phyloP scores from a whole-genome alignment of 208 protist genomes.

The Acanthamoeba triangularis region DNA sequence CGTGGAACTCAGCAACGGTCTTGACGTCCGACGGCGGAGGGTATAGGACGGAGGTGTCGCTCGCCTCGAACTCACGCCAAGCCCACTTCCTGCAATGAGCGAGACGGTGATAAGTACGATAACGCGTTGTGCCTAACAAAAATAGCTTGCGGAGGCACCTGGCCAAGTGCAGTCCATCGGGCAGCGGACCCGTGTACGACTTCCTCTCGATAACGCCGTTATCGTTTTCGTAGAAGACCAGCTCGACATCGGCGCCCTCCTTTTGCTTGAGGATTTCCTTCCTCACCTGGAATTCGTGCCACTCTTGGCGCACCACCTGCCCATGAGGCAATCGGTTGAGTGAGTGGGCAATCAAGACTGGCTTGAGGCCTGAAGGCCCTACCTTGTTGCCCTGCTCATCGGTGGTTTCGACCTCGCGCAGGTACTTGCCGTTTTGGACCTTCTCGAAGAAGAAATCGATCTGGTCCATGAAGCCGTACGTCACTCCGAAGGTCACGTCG shows the following conservation, averaged over 20 bases:
- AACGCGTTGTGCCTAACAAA: background rate
- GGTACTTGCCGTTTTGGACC: constrained; percentile 46
- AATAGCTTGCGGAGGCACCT: background rate
- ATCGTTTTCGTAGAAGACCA: constrained; percentile 68
- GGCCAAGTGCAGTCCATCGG: background rate
- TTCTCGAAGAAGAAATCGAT: constrained; percentile 72
- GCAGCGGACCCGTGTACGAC: background rate
- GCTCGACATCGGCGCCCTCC: background rate
- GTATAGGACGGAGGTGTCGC: background rate
- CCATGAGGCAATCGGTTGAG: background rate
- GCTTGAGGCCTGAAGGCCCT: background rate
- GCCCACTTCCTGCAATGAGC: constrained; percentile 1
- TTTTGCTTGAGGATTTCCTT: constrained; percentile 58
- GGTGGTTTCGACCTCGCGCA: constrained; percentile 21
- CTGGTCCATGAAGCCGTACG: constrained; percentile 75
- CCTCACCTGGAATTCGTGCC: constrained; percentile 15
- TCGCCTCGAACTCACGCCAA: constrained; percentile 23
- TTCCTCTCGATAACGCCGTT: constrained; percentile 51
- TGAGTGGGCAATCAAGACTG: background rate
- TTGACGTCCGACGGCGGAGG: constrained; percentile 30
- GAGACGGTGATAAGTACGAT: background rate
- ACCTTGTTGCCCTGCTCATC: background rate
- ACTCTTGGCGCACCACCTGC: constrained; percentile 23
- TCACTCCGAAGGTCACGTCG: constrained; percentile 58
- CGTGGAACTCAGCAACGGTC: constrained; percentile 9